Conservation (phyloP, 305 asterid species). For the Fraxinus angustifolia region DNA sequence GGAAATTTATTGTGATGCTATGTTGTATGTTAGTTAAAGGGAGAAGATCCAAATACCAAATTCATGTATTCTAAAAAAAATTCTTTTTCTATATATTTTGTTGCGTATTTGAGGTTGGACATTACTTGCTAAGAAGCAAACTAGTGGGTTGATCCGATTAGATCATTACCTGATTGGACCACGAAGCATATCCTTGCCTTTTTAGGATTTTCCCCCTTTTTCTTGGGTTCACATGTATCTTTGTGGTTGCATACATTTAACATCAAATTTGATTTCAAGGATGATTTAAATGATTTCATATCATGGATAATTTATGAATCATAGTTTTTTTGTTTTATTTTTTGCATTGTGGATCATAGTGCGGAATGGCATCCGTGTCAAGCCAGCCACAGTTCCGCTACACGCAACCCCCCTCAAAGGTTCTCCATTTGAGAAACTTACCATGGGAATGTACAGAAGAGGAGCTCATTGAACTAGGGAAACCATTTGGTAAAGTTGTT, state of each 20-base stretch:
- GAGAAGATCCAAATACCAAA: not conserved
- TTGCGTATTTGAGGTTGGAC: not conserved
- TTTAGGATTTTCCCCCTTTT: not conserved
- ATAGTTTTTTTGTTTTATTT: not conserved
- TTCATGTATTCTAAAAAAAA: not conserved
- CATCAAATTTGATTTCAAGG: not conserved
- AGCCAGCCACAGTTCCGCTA: constrained; percentile 85
- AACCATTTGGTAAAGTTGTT: constrained; percentile 91
- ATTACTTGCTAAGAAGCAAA: not conserved
- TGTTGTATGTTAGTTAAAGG: not conserved
- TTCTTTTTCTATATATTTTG: not conserved
- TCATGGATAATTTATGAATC: not conserved
- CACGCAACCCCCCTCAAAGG: constrained; percentile 89
- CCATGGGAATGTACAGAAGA: constrained; percentile 95
- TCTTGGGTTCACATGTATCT: not conserved
- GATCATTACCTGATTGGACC: not conserved
- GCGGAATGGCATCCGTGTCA: constrained; percentile 71
- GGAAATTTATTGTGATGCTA: not conserved
- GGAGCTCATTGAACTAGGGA: constrained; percentile 82
- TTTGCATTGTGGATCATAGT: constrained; percentile 34
- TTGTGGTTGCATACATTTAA: not conserved
- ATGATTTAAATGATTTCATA: not conserved
- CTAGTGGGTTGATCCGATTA: not conserved
- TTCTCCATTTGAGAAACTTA: constrained; percentile 80
- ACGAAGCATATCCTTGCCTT: not conserved